Conservation (phyloP, 208 protist genomes). For the Trypanosoma avium region DNA sequence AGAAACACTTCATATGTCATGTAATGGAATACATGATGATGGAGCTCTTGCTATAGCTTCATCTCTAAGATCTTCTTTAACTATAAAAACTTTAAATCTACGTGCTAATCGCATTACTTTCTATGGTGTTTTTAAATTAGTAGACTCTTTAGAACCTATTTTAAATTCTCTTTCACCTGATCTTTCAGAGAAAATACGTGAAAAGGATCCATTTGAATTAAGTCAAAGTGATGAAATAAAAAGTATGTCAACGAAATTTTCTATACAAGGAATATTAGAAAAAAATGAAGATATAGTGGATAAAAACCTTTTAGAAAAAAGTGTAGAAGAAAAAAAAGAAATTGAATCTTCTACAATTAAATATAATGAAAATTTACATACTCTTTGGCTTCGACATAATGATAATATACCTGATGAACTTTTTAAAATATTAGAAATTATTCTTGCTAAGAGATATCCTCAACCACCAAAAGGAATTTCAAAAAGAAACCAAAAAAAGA, state of each 20-base stretch:
- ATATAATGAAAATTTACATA: slow-evolving; percentile 51
- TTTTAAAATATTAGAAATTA: slow-evolving; percentile 31
- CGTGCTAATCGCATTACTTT: slow-evolving; percentile 49
- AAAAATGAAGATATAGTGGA: not conserved
- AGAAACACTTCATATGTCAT: slow-evolving; percentile 56
- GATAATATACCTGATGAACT: slow-evolving; percentile 39
- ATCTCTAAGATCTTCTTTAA: slow-evolving; percentile 31
- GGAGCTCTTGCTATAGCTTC: slow-evolving; percentile 36
- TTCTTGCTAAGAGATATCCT: slow-evolving; percentile 56
- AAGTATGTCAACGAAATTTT: slow-evolving; percentile 12
- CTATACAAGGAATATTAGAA: not conserved
- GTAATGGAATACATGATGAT: slow-evolving; percentile 53
- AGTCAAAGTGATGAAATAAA: not conserved
- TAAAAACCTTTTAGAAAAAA: not conserved
- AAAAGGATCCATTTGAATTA: not conserved
- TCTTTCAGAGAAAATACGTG: slow-evolving; percentile 6
- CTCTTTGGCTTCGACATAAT: slow-evolving; percentile 61
- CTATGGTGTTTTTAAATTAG: slow-evolving; percentile 38
- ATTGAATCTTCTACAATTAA: slow-evolving; percentile 3
- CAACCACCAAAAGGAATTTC: slow-evolving; percentile 37
- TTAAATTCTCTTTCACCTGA: slow-evolving; percentile 18
- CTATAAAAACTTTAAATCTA: slow-evolving; percentile 54
- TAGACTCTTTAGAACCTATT: slow-evolving; percentile 38
- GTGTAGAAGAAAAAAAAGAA: slow-evolving; percentile 4
- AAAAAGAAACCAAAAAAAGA: slow-evolving; percentile 33